Conservation (phyloP, 2,329 filamentous ascomycete genomes). For the Aureobasidium sp. region DNA sequence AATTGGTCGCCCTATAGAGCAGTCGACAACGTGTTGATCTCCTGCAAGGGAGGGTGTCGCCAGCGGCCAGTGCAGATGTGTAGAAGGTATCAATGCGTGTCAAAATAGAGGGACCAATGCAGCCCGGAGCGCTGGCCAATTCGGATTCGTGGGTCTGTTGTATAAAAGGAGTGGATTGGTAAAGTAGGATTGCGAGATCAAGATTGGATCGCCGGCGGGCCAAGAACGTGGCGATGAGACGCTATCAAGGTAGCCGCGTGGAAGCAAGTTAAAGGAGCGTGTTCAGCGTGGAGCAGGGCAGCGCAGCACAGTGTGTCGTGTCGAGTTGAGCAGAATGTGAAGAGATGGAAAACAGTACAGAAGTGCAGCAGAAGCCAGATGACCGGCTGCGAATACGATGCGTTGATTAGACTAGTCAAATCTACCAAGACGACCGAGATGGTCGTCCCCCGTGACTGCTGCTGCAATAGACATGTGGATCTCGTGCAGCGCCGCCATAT, state of each 20-base stretch:
- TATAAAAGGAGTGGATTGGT: neutral
- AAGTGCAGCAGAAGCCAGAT: neutral
- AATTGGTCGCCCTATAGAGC: slow-evolving; percentile 3
- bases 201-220: neutral
- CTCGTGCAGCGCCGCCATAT: neutral
- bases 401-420: slow-evolving; percentile 12
- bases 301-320: neutral
- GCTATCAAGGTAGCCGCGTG: neutral
- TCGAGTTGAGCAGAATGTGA: neutral
- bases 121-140: neutral
- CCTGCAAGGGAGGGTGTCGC: neutral
- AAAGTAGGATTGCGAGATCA: neutral
- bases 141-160: slow-evolving; percentile 1
- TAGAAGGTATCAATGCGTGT: neutral
- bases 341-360: neutral
- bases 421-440: slow-evolving; percentile 2
- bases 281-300: neutral
- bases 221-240: slow-evolving; percentile 13
- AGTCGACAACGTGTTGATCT: slow-evolving; percentile 1
- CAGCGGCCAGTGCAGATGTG: neutral
- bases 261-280: slow-evolving; percentile 1
- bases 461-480: neutral
- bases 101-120: neutral
- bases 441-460: slow-evolving; percentile 6
- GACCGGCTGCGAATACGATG: slow-evolving; percentile 10